phyloP scores from a whole-genome alignment of 2,329 filamentous ascomycete species.

The Hypomyces perniciosus region DNA sequence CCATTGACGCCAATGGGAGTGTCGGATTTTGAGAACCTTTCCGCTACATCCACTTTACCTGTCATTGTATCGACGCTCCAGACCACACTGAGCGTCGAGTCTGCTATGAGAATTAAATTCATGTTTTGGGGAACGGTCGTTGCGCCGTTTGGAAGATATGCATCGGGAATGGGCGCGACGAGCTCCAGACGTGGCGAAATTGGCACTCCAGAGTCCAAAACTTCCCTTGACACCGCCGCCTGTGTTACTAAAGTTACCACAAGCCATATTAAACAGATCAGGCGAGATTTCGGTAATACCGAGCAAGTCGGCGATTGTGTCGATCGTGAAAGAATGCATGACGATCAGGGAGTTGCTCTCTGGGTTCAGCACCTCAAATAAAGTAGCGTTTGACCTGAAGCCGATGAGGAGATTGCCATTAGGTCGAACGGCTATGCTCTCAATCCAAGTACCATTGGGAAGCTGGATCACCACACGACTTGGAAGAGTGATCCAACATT shows the following conservation, averaged over 20 bases:
- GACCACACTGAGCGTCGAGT: conserved; percentile 3
- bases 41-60: not conserved
- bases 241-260: conserved; percentile 5
- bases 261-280: not conserved
- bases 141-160: conserved; percentile 3
- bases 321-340: conserved; percentile 4
- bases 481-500: no score
- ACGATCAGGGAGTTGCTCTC: not conserved
- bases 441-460: conserved; percentile 8
- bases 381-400: conserved; percentile 7
- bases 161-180: no score
- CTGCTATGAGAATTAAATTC: conserved; percentile 1
- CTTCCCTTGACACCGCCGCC: not conserved
- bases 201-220: conserved; percentile 5
- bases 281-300: conserved; percentile 5
- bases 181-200: no score
- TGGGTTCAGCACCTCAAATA: conserved; percentile 5
- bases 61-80: not conserved
- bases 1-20: conserved; percentile 3
- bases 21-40: not conserved
- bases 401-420: conserved; percentile 13
- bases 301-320: not conserved
- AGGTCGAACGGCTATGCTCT: conserved; percentile 13
- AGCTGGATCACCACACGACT: no score
- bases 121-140: not conserved